Conservation (phyloP, 2,329 filamentous ascomycete species). For the Monilinia aucupariae region DNA sequence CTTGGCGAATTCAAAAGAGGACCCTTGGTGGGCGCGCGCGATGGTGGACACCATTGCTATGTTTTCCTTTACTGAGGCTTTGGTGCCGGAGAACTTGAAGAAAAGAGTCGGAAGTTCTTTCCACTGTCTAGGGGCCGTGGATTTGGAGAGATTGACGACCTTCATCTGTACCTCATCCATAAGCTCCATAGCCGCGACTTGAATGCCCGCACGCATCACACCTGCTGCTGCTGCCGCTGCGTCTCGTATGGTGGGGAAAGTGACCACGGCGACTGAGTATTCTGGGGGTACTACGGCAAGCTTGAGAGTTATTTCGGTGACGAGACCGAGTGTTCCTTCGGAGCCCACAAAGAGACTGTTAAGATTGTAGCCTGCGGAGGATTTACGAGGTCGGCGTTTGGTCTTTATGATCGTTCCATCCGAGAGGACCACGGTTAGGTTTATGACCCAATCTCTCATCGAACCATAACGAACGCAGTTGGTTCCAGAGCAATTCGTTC, state of each 20-base stretch:
- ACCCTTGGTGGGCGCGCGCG: conserved; percentile 57
- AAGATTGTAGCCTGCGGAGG: conserved; percentile 77
- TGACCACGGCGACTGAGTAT: conserved; percentile 72
- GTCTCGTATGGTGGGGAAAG: conserved; percentile 70
- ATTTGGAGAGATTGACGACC: conserved; percentile 70
- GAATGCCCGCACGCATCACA: conserved; percentile 58
- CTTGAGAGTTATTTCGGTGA: conserved; percentile 80
- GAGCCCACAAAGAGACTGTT: conserved; percentile 75
- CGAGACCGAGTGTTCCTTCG: conserved; percentile 74
- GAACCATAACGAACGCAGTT: conserved; percentile 78
- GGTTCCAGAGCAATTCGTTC: conserved; percentile 71
- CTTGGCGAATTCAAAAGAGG: conserved; percentile 70
- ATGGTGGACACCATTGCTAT: conserved; percentile 64
- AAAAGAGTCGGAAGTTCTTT: conserved; percentile 72
- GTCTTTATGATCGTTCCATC: conserved; percentile 79
- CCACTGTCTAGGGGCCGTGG: conserved; percentile 64
- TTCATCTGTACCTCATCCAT: conserved; percentile 88
- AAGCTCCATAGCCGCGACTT: conserved; percentile 53
- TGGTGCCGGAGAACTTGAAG: conserved; percentile 81
- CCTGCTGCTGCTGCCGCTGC: conserved; percentile 69
- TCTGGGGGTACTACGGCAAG: conserved; percentile 71
- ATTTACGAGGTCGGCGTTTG: conserved; percentile 69
- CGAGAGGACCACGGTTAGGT: conserved; percentile 72
- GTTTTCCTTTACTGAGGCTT: conserved; percentile 71
- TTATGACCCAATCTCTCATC: conserved; percentile 85